A percentile compares a stretch with the other conserved stretches of the same genome.
Conservation (phyloP, 2,329 filamentous ascomycete genomes). For the Talaromyces albobiverticillius region DNA sequence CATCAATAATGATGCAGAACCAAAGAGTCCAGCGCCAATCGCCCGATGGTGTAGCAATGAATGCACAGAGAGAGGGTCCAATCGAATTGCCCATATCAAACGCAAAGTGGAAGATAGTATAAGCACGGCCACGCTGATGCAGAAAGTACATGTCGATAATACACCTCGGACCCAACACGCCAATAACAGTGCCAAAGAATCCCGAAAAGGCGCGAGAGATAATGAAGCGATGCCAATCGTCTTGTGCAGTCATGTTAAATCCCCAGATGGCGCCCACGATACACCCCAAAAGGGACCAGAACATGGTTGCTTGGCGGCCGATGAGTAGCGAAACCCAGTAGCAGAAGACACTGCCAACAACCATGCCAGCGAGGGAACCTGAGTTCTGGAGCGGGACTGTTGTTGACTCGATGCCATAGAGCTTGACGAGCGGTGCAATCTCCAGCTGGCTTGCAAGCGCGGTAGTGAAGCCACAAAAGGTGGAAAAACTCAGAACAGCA, state of each 20-base stretch:
- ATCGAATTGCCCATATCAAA: neutral
- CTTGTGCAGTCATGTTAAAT: neutral
- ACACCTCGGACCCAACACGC: conserved; percentile 1
- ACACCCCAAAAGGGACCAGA: neutral
- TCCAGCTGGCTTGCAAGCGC: neutral
- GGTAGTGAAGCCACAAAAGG: neutral
- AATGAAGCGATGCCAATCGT: conserved; percentile 1
- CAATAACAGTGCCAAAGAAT: neutral
- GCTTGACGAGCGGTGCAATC: neutral
- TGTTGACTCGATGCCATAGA: conserved; percentile 1
- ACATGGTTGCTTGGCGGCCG: neutral
- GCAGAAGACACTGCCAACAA: neutral
- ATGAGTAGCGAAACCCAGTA: neutral
- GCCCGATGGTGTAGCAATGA: conserved; percentile 1
- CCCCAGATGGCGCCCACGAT: neutral
- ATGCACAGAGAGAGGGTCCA: neutral
- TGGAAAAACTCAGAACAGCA: neutral
- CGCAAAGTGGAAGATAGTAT: conserved; percentile 1
- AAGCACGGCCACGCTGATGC: conserved; percentile 6
- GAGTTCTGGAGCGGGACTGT: neutral
- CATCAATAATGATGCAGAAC: conserved; percentile 5
- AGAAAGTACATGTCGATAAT: conserved; percentile 9
- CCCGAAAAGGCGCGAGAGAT: conserved; percentile 3
- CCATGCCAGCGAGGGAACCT: neutral
- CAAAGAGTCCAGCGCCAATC: conserved; percentile 6